Conservation (phyloP, 2,329 filamentous ascomycete species). For the Aspergillus transmontanensis region DNA sequence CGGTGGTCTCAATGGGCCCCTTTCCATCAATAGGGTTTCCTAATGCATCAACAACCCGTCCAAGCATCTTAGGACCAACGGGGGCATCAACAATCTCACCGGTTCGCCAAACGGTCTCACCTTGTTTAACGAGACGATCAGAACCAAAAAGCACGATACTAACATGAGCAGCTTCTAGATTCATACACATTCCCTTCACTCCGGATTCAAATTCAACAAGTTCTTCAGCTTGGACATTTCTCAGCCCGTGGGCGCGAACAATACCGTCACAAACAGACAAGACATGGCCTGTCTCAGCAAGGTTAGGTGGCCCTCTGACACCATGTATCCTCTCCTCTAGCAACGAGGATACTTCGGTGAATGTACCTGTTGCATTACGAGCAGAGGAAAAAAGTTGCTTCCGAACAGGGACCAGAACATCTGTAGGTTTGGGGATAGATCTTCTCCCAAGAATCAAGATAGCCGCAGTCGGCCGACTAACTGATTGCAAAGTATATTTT, state of each 20-base stretch:
- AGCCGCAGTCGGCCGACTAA: no score
- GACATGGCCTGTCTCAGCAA: slow-evolving; percentile 98
- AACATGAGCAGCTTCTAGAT: slow-evolving; percentile 99
- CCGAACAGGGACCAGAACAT: no score
- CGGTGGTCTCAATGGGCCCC: slow-evolving; percentile 89
- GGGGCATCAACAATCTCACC: slow-evolving; percentile 98
- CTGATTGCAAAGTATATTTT: no score
- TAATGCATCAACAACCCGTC: slow-evolving; percentile 97
- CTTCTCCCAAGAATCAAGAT: no score
- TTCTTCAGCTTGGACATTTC: slow-evolving; percentile 99
- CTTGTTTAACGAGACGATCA: slow-evolving; percentile 99
- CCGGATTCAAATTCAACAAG: slow-evolving; percentile 99
- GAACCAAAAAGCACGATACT: slow-evolving; percentile 99
- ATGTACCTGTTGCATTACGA: no score
- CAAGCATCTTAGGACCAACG: slow-evolving; percentile 88
- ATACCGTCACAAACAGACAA: slow-evolving; percentile 99
- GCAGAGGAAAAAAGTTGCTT: no score
- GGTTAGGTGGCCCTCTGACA: slow-evolving; percentile 92
- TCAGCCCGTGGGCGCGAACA: slow-evolving; percentile 99
- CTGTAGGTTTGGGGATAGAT: no score
- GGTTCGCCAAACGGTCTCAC: slow-evolving; percentile 99
- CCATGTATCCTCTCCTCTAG: slow-evolving; percentile 98
- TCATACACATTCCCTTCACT: slow-evolving; percentile 99
- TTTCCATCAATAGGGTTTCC: slow-evolving; percentile 99
- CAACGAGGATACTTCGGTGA: slow-evolving; percentile 96